These are phyloP conservation scores for Macrophomina tecta DNA, from an alignment of 2,329 filamentous ascomycete species.

Conservation along the genomic window DNA sequence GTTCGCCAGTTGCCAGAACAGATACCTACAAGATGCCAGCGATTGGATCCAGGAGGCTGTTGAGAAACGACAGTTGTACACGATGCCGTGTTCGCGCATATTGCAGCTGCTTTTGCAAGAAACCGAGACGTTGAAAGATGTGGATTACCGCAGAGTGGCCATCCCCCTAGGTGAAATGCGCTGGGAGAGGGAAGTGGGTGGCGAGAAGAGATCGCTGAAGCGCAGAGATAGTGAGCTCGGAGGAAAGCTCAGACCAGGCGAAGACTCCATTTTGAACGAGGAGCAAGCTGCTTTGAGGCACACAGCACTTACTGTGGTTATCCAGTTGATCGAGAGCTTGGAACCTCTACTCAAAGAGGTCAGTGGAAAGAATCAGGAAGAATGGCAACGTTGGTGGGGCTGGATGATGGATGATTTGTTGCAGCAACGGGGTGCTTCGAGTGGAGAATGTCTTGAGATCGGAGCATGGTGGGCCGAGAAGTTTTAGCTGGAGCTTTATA, in stretches of 20 bases:
- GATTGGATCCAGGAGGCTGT: constrained; percentile 79
- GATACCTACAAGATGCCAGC: constrained; percentile 83
- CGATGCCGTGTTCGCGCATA: constrained; percentile 79
- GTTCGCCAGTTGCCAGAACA: constrained; percentile 79
- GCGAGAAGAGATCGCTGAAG: constrained; percentile 43
- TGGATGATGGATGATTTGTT: constrained; percentile 87
- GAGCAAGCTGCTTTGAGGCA: constrained; percentile 76
- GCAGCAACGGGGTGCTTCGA: constrained; percentile 76
- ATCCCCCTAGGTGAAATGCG: constrained; percentile 83
- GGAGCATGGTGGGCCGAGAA: constrained; percentile 70
- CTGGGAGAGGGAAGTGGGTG: constrained; percentile 77
- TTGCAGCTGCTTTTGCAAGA: constrained; percentile 82
- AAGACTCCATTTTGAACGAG: constrained; percentile 61
- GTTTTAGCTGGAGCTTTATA: constrained; percentile 42
- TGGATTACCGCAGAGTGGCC: constrained; percentile 79
- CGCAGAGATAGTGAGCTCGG: constrained; percentile 61
- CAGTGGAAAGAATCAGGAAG: constrained; percentile 85
- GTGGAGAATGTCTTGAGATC: constrained; percentile 81
- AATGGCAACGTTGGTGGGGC: constrained; percentile 89
- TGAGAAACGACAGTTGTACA: constrained; percentile 70
- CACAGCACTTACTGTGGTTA: constrained; percentile 80
- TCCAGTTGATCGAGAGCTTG: constrained; percentile 83
- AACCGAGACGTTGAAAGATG: constrained; percentile 70
- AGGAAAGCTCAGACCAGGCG: constrained; percentile 36
- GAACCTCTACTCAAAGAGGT: constrained; percentile 82